Percentiles rank a stretch among this genome's conserved stretches.
These are phyloP conservation scores for Fagus sylvatica DNA, from an alignment of 306 rosid species.

Conservation along the genomic window DNA sequence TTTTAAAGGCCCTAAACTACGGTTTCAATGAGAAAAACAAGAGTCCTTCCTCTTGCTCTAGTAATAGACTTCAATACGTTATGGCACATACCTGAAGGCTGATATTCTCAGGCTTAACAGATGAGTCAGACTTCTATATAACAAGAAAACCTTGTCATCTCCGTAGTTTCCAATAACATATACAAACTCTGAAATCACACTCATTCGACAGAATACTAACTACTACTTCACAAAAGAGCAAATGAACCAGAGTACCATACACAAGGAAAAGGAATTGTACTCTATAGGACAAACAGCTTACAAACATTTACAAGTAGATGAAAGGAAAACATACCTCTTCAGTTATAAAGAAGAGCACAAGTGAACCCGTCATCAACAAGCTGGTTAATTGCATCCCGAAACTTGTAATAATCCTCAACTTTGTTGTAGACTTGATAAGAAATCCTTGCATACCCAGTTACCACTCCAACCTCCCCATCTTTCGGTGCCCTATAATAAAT, in stretches of 20 bases:
- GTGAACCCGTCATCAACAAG: conserved; percentile 68
- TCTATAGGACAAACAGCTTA: not conserved
- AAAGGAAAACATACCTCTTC: conserved; percentile 52
- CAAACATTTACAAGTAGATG: not conserved
- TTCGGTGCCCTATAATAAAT: conserved; percentile 64
- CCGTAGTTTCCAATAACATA: not conserved
- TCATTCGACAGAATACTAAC: not conserved
- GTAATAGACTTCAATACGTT: not conserved
- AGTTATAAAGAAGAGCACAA: conserved; percentile 55
- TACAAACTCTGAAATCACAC: not conserved
- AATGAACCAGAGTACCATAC: not conserved
- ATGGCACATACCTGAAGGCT: conserved; percentile 6
- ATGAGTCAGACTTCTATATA: not conserved
- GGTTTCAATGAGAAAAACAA: not conserved
- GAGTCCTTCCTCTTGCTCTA: not conserved
- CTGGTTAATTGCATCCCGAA: conserved; percentile 68
- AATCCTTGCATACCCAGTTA: conserved; percentile 89
- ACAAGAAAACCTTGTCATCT: not conserved
- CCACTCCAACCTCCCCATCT: conserved; percentile 52
- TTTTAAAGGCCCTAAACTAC: conserved; percentile 1
- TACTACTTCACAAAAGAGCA: not conserved
- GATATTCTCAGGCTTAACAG: conserved; percentile 1
- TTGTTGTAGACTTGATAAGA: conserved; percentile 89
- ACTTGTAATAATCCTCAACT: conserved; percentile 73
- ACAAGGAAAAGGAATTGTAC: not conserved